Conservation (phyloP, 2,329 filamentous ascomycete species). For the Ampelomyces quisqualis region DNA sequence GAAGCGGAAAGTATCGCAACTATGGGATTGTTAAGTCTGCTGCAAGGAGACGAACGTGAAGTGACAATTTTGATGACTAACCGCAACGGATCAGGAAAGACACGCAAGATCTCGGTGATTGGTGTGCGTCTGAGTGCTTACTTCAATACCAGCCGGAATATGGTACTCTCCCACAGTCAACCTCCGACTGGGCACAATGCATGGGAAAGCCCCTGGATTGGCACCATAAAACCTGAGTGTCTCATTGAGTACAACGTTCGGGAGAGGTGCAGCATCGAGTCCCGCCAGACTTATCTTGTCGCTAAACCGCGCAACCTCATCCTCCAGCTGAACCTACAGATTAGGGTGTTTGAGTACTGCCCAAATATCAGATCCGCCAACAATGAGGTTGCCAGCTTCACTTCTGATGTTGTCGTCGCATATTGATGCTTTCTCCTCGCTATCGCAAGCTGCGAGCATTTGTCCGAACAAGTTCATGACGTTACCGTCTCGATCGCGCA, state of each 20-base stretch:
- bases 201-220: slow-evolving; percentile 20
- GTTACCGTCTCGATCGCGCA: not conserved
- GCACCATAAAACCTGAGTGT: slow-evolving; percentile 41
- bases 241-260: slow-evolving; percentile 41
- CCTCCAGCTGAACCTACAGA: slow-evolving; percentile 8
- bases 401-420: slow-evolving; percentile 9
- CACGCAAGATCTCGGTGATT: slow-evolving; percentile 10
- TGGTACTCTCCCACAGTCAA: slow-evolving; percentile 9
- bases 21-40: slow-evolving; percentile 1
- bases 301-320: slow-evolving; percentile 8
- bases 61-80: slow-evolving; percentile 3
- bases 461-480: slow-evolving; percentile 6
- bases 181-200: slow-evolving; percentile 10
- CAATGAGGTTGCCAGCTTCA: slow-evolving; percentile 50
- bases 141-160: slow-evolving; percentile 10
- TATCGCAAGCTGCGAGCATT: slow-evolving; percentile 11
- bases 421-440: slow-evolving; percentile 2
- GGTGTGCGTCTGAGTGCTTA: slow-evolving; percentile 16
- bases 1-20: slow-evolving; percentile 9
- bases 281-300: slow-evolving; percentile 2
- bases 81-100: slow-evolving; percentile 11
- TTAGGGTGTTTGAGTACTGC: slow-evolving; percentile 11
- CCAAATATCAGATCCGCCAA: slow-evolving; percentile 57
- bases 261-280: slow-evolving; percentile 22
- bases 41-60: not conserved